Evolutionary conservation across 768 basidiomycete species (phyloP).

Genomic region (Naganishia randhawae): DNA sequence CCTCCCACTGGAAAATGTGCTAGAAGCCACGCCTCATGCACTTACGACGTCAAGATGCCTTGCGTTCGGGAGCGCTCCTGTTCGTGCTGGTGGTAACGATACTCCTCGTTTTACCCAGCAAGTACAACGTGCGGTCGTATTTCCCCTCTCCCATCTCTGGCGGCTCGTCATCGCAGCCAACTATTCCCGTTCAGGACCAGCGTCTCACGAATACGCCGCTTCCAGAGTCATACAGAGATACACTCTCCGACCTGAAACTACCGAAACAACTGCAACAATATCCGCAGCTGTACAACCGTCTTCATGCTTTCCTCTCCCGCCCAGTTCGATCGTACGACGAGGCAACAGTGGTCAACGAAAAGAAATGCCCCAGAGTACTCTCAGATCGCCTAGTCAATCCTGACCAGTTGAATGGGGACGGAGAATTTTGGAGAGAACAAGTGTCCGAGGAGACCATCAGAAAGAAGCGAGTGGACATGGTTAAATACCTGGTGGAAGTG

Average conservation of each 20-base stretch:
- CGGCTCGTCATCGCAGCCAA: not conserved
- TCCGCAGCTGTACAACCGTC: conserved; percentile 23
- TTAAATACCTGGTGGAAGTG: conserved; percentile 41
- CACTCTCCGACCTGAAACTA: not conserved
- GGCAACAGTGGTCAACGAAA: conserved; percentile 34
- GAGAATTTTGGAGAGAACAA: conserved; percentile 44
- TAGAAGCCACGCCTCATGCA: not conserved
- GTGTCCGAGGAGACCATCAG: conserved; percentile 40
- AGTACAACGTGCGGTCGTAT: not conserved
- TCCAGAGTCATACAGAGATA: not conserved
- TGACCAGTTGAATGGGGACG: conserved; percentile 50
- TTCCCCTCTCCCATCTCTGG: not conserved
- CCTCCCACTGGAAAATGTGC: not conserved
- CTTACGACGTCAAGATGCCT: not conserved
- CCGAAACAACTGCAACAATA: not conserved
- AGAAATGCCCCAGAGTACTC: conserved; percentile 44
- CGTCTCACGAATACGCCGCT: not conserved
- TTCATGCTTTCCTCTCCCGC: conserved; percentile 42
- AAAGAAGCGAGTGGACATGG: conserved; percentile 40
- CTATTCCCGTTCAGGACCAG: not conserved
- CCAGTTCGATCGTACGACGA: conserved; percentile 37
- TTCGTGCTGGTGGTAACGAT: not conserved
- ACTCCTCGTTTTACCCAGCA: not conserved
- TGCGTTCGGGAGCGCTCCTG: not conserved
- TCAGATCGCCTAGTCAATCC: conserved; percentile 50